Percentiles rank a stretch among this genome's conserved stretches.
Evolutionary conservation across 1,284 basidiomycete genomes (phyloP).

Genomic region (Pseudozyma tsukubaensis): DNA sequence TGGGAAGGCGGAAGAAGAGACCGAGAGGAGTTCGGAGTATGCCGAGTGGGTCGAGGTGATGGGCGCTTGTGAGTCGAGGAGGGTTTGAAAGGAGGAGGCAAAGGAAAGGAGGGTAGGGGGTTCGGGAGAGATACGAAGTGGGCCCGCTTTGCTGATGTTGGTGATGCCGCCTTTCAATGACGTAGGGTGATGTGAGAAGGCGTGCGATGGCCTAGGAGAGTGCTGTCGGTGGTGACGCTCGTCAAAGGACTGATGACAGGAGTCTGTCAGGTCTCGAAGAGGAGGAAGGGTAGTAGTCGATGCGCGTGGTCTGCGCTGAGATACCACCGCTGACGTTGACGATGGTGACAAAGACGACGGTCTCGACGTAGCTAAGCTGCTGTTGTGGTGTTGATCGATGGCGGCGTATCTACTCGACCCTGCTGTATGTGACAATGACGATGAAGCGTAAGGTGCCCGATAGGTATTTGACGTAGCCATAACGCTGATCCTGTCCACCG

Average conservation of each 20-base stretch:
- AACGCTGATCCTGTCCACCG: background rate
- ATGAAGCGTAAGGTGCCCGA: background rate
- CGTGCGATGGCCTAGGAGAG: background rate
- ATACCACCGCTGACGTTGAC: background rate
- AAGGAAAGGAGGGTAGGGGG: constrained; percentile 29
- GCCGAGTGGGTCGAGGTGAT: constrained; percentile 38
- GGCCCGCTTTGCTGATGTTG: background rate
- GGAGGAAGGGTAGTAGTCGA: background rate
- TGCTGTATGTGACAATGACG: background rate
- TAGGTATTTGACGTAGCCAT: background rate
- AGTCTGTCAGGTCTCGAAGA: background rate
- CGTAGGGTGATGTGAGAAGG: too few relatives aligned
- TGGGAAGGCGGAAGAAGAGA: constrained; percentile 28
- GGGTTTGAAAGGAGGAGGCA: constrained; percentile 39
- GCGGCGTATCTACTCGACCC: background rate
- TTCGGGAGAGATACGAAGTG: constrained; percentile 13
- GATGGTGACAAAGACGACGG: background rate
- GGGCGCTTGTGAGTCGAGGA: constrained; percentile 43
- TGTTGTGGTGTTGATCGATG: too few relatives aligned
- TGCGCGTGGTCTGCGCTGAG: background rate
- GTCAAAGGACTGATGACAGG: background rate
- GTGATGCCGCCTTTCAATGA: background rate
- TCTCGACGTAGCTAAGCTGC: background rate
- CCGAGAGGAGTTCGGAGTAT: constrained; percentile 43
- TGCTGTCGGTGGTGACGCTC: background rate